A percentile compares a stretch with the other conserved stretches of the same genome.
phyloP scores from a whole-genome alignment of 768 basidiomycete species.

The Tephrocybe rancida region DNA sequence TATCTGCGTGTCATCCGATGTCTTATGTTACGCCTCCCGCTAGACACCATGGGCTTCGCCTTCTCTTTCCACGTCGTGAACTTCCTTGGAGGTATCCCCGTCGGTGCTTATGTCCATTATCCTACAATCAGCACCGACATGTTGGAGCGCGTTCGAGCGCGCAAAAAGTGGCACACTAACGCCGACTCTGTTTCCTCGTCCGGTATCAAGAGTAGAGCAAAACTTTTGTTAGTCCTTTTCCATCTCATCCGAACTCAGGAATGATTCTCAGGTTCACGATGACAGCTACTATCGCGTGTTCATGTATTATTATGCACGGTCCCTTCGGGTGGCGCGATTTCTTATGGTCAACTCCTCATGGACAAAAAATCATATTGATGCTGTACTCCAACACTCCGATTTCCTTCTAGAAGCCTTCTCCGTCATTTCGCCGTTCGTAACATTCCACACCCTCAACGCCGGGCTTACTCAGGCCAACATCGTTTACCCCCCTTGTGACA shows the following conservation, averaged over 20 bases:
- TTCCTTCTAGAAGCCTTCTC: conserved; percentile 48
- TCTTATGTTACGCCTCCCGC: not conserved
- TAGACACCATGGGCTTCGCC: conserved; percentile 98
- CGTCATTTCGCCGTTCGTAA: conserved; percentile 42
- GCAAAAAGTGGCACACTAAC: conserved; percentile 66
- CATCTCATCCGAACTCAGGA: not conserved
- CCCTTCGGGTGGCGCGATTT: conserved; percentile 73
- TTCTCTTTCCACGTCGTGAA: conserved; percentile 86
- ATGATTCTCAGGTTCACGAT: conserved; percentile 1
- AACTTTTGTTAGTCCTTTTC: conserved; percentile 52
- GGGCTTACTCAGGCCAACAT: conserved; percentile 39
- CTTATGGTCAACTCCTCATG: conserved; percentile 96
- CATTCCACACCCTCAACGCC: conserved; percentile 27
- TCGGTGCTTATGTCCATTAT: conserved; percentile 95
- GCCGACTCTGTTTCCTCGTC: conserved; percentile 56
- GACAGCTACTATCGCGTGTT: conserved; percentile 90
- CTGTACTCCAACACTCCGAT: conserved; percentile 65
- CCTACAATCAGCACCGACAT: conserved; percentile 96
- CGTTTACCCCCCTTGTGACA: conserved; percentile 95
- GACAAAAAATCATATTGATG: conserved; percentile 85
- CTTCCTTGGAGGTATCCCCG: conserved; percentile 62
- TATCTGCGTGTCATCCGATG: not conserved
- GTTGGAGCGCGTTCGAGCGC: conserved; percentile 75
- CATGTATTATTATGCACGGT: conserved; percentile 79
- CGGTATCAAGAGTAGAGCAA: conserved; percentile 53